Evolutionary conservation across 2,329 filamentous ascomycete species (phyloP), one percentile per base, ranked within the genome.

Genomic region (Ophiostoma sp.): DNA sequence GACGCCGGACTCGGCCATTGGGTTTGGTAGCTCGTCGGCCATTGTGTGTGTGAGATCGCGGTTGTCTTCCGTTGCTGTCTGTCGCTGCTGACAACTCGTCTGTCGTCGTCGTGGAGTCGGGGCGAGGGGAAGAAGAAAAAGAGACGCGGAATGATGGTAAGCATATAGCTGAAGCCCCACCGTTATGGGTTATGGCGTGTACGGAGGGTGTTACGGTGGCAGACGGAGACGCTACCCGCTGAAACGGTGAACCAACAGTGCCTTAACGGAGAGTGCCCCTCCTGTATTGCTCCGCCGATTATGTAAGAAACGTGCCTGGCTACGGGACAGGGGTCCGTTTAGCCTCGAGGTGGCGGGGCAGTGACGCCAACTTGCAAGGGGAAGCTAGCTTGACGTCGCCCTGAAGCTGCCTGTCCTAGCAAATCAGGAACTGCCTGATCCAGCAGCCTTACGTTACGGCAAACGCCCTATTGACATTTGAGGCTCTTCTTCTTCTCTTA

Each of bases 1-100:
- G 75, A 92, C 83, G 79, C 87, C 86, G 68, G 89, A 92, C 77
- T 89, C 87, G 77, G 88, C 83, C 75, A 93, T 84, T 73, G 84
- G 82, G 74, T 85, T 81, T 68, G 75, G 74, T 41, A 74, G 73
- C 45, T 82, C 82, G 69, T 87, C 81, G 72, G 85, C 79, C 86
- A 88, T 89, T 69, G 69, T 74, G 71, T 68, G 40, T 44, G 60
- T 42, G 5, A 58, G 11, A 3, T 5, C 58, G 12, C 18, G 5
- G 14, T 63, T 9, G 52, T 41, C 38, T 5, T 42, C 6, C 45
- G 14, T 18, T 49, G 64, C 18, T 38, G 11, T 18, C 45, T 18
- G 36, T 40, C 52, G 58, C 12, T 6, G 40, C 42, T 60, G n/a
- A 44, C 49, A n/a, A 36, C 1, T 47, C 44, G 49, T 52, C 49